Conservation (phyloP, 352 stramenopile species). For the Globisporangium parvum region DNA sequence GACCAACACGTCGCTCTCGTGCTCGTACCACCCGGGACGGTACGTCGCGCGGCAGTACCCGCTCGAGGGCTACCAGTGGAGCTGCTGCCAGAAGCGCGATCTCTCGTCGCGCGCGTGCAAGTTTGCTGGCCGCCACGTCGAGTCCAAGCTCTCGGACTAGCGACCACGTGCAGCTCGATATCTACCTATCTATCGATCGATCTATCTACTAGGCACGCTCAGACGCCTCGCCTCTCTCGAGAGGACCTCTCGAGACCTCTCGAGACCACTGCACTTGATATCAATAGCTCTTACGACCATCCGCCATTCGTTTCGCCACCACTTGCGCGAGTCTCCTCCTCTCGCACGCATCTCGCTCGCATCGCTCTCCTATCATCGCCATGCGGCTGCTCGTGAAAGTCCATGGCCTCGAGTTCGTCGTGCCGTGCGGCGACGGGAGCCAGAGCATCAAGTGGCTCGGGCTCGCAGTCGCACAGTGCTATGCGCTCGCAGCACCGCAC, state of each 20-base stretch:
- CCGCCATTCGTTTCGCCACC: background rate
- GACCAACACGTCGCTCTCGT: slow-evolving; percentile 77
- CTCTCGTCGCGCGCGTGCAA: slow-evolving; percentile 73
- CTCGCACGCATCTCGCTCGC: background rate
- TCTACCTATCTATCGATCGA: too few species aligned
- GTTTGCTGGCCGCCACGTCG: slow-evolving; percentile 67
- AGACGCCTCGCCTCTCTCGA: background rate
- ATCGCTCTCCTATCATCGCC: too few species aligned
- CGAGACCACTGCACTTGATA: background rate
- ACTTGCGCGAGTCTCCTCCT: too few species aligned
- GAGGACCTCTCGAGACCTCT: too few species aligned
- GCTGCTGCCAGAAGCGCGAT: slow-evolving; percentile 78
- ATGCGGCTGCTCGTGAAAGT: slow-evolving; percentile 71
- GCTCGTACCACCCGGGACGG: slow-evolving; percentile 68
- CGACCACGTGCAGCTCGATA: too few species aligned
- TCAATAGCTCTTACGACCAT: background rate
- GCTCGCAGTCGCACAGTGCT: slow-evolving; percentile 69
- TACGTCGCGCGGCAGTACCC: slow-evolving; percentile 75
- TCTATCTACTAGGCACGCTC: background rate
- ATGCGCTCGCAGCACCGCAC: slow-evolving; percentile 55
- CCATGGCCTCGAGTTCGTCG: slow-evolving; percentile 56
- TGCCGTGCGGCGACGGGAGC: slow-evolving; percentile 72
- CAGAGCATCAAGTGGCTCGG: slow-evolving; percentile 85
- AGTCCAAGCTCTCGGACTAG: slow-evolving; percentile 60
- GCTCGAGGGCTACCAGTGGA: slow-evolving; percentile 79